Evolutionary conservation across 495 filamentous ascomycete genomes (phyloP), one percentile per base, ranked within the genome.

Genomic region (Tuber borchii): DNA sequence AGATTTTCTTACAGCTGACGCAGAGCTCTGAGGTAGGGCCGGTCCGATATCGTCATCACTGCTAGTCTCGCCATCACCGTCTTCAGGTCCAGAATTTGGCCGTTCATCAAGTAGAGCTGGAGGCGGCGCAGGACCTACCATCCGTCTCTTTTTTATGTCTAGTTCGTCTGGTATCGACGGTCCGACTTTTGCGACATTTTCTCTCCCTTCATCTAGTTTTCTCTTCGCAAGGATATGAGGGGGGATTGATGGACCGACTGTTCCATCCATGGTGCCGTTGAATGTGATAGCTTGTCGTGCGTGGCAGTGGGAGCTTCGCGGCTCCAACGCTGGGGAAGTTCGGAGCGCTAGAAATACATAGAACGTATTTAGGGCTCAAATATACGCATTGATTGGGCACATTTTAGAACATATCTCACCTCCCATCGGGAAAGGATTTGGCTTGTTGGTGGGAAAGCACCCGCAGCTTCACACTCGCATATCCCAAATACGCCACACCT

Each of bases 1-100:
- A 8, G 70, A 48, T 19, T 69, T 46, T 65, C 48, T 68, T 78
- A 83, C 78, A 43, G 78, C 69, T 48, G 81, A 81, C 70, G 83
- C 85, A 31, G 83, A 83, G 7, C 85, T 83, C 31, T 90, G 87
- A 26, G 94, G 93, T 39, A 94, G 87, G 39, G 91, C 88, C n/a
- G 95, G 95, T 0, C 95, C 95, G 82, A 93, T 94, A 77, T 91
- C 90, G 77, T 90, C 89, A 74, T 90, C 89, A 51, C 86, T 85
- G 43, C 82, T 85, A 73, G 82, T 84, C 77, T 81, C 76, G 45
- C 69, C 74, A 42, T 84, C 83, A 71, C 85, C 83, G 43, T 83
- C 80, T 16, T 79, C 72, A 8, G 81, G 78, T 9, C 74, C 76
- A 0, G 74, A 76, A 34, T 82, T 44, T 68, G 87, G 88, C n/a